phyloP scores from a whole-genome alignment of 305 asterid species.

The Petunia hybrid region DNA sequence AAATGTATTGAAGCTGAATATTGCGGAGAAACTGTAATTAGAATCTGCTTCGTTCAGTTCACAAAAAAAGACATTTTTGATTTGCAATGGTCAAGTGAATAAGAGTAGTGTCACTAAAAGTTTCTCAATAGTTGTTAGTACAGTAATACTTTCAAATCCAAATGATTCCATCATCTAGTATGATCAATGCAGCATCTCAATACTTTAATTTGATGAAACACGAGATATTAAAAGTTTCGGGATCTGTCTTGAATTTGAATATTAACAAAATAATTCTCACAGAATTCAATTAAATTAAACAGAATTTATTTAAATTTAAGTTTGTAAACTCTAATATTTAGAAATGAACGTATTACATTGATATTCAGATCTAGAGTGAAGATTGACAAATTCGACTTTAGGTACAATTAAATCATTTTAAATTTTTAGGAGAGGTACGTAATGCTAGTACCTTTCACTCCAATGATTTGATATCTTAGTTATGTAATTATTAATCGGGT shows the following conservation, averaged over 20 bases:
- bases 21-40: too few species aligned
- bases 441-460: not conserved
- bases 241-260: not conserved
- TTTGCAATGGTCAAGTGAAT: too few species aligned
- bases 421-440: not conserved
- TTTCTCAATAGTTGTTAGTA: too few species aligned
- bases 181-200: not conserved
- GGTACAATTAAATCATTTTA: not conserved
- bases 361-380: not conserved
- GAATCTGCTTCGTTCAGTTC: too few species aligned
- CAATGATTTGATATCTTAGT: not conserved
- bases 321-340: too few species aligned
- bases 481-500: not conserved
- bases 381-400: not conserved
- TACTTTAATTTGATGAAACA: not conserved
- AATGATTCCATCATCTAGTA: not conserved
- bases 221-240: not conserved
- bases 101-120: too few species aligned
- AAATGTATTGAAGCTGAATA: too few species aligned
- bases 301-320: not conserved
- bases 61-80: too few species aligned
- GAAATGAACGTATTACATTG: too few species aligned
- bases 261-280: not conserved
- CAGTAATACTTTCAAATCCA: not conserved
- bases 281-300: not conserved